These are phyloP conservation scores for Leccinum angustisporum DNA, from an alignment of 1,284 basidiomycete genomes.

Conservation along the genomic window DNA sequence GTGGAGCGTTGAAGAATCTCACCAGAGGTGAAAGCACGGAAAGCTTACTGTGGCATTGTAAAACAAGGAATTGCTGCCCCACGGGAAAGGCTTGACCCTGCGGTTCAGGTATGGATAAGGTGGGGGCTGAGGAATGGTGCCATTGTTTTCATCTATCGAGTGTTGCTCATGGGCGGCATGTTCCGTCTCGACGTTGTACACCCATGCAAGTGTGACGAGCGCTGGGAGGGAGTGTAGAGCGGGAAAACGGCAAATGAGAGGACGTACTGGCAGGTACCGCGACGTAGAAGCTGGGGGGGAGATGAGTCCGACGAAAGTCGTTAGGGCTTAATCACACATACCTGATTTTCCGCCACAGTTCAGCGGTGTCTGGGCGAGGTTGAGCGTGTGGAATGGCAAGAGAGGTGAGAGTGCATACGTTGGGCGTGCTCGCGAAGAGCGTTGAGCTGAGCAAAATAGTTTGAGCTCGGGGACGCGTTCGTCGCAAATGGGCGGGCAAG, in stretches of 20 bases:
- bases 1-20: slow-evolving; percentile 3
- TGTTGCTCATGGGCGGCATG: slow-evolving; percentile 74
- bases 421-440: slow-evolving; percentile 68
- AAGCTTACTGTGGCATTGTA: slow-evolving; percentile 68
- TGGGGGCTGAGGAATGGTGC: slow-evolving; percentile 69
- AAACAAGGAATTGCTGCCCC: slow-evolving; percentile 81
- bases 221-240: slow-evolving; percentile 43
- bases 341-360: slow-evolving; percentile 87
- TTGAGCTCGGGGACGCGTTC: slow-evolving; percentile 39
- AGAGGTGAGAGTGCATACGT: slow-evolving; percentile 39
- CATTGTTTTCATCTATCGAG: slow-evolving; percentile 72
- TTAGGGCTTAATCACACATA: slow-evolving; percentile 31
- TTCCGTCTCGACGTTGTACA: slow-evolving; percentile 74
- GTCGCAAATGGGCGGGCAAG: slow-evolving; percentile 41
- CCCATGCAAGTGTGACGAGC: slow-evolving; percentile 63
- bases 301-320: neutral
- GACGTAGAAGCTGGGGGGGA: slow-evolving; percentile 60
- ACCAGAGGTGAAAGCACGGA: neutral
- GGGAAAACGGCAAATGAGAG: slow-evolving; percentile 1
- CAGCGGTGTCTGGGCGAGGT: slow-evolving; percentile 57
- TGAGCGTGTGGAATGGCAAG: slow-evolving; percentile 13
- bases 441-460: slow-evolving; percentile 55
- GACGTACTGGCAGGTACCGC: slow-evolving; percentile 71
- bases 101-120: slow-evolving; percentile 77
- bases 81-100: slow-evolving; percentile 75